Conservation (phyloP, 2,329 filamentous ascomycete species). For the Beauveria asiatica region DNA sequence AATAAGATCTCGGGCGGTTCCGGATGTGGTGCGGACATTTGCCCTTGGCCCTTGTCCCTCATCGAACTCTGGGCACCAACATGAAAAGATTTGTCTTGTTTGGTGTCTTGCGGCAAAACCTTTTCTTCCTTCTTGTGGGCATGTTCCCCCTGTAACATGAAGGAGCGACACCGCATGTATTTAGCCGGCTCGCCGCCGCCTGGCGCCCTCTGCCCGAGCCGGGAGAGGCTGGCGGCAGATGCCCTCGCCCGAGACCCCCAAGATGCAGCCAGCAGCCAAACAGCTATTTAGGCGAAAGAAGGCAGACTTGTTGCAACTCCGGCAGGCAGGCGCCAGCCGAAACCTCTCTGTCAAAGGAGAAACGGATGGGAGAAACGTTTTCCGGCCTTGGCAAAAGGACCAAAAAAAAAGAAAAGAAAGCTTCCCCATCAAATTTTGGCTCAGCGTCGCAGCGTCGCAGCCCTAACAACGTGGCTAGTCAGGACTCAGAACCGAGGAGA, state of each 20-base stretch:
- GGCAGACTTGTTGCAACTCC: too few relatives aligned
- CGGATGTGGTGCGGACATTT: background rate
- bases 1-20: conserved; percentile 5
- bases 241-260: background rate
- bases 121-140: too few relatives aligned
- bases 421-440: background rate
- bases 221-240: background rate
- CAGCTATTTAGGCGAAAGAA: too few relatives aligned
- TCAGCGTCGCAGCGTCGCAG: background rate
- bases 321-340: too few relatives aligned
- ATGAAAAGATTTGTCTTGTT: too few relatives aligned
- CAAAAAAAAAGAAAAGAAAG: background rate
- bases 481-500: background rate
- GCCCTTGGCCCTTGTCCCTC: background rate
- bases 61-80: background rate
- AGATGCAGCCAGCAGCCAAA: too few relatives aligned
- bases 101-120: too few relatives aligned
- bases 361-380: background rate
- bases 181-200: background rate
- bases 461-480: background rate
- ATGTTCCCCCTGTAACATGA: too few relatives aligned
- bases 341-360: background rate
- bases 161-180: too few relatives aligned
- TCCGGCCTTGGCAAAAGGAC: background rate
- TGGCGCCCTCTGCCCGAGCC: background rate